Conservation (phyloP, 1,284 basidiomycete genomes). For the Trichosporon coremiiforme region DNA sequence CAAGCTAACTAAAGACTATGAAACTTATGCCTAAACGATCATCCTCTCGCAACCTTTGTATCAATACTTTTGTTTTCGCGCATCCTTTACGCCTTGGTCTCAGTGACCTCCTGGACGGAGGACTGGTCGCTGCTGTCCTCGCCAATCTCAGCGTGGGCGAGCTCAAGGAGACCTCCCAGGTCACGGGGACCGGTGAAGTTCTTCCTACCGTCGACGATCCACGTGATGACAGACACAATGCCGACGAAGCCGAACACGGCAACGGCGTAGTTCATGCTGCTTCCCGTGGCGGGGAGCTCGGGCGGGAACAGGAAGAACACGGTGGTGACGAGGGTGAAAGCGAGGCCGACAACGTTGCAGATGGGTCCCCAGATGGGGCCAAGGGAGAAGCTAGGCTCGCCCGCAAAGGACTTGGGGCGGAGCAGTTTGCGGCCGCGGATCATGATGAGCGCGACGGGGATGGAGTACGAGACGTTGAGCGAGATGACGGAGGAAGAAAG, state of each 20-base stretch:
- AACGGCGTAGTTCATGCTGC: slow-evolving; percentile 58
- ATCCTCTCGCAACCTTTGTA: no score
- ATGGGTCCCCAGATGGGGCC: slow-evolving; percentile 48
- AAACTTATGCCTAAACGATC: background rate
- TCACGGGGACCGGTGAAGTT: slow-evolving; percentile 55
- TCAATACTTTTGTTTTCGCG: no score
- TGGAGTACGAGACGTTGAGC: slow-evolving; percentile 57
- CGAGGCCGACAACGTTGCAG: slow-evolving; percentile 52
- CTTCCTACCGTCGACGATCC: slow-evolving; percentile 52
- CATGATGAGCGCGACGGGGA: slow-evolving; percentile 55
- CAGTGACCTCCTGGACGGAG: background rate
- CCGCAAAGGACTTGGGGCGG: slow-evolving; percentile 45
- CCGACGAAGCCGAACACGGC: slow-evolving; percentile 47
- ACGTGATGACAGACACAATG: slow-evolving; percentile 48
- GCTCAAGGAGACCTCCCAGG: slow-evolving; percentile 32
- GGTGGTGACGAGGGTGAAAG: slow-evolving; percentile 56
- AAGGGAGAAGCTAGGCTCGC: slow-evolving; percentile 42
- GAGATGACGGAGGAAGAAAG: slow-evolving; percentile 57
- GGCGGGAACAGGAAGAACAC: slow-evolving; percentile 61
- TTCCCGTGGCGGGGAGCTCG: slow-evolving; percentile 50
- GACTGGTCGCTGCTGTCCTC: background rate
- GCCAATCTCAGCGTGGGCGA: background rate
- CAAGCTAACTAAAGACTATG: background rate
- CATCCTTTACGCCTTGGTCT: background rate
- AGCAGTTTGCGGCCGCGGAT: slow-evolving; percentile 55